These are phyloP conservation scores for Botrytis porri DNA, from an alignment of 2,329 filamentous ascomycete species.

Conservation along the genomic window DNA sequence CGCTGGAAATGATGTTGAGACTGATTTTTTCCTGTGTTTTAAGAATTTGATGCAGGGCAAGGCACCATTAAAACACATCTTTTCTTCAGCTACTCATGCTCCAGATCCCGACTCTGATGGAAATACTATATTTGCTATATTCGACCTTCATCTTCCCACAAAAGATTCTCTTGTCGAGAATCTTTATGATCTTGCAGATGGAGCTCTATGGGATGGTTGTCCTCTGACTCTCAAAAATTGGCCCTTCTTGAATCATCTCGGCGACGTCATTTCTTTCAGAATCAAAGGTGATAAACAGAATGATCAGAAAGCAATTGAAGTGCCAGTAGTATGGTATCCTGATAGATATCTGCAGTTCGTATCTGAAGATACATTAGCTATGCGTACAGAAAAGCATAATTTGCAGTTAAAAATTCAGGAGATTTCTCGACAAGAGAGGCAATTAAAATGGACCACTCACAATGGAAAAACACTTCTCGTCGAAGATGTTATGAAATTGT, in stretches of 20 bases:
- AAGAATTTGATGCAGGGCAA: constrained; percentile 23
- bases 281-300: constrained; percentile 41
- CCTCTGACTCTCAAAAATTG: constrained; percentile 27
- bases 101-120: constrained; percentile 13
- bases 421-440: constrained; percentile 22
- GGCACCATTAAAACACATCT: constrained; percentile 30
- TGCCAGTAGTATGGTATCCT: constrained; percentile 52
- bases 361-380: constrained; percentile 47
- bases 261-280: constrained; percentile 51
- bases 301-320: constrained; percentile 46
- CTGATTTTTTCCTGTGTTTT: constrained; percentile 33
- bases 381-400: constrained; percentile 38
- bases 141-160: constrained; percentile 33
- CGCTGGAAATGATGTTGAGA: constrained; percentile 35
- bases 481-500: constrained; percentile 34
- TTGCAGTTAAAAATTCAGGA: constrained; percentile 17
- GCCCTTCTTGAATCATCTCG: constrained; percentile 39
- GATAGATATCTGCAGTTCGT: constrained; percentile 51
- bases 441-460: constrained; percentile 23
- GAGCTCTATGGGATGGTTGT: constrained; percentile 33
- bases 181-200: constrained; percentile 38
- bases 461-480: constrained; percentile 33
- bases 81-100: constrained; percentile 33
- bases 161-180: constrained; percentile 31
- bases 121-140: constrained; percentile 34